These are phyloP conservation scores for Blepharisma japonicum DNA, from an alignment of 73 alveolate species.

Conservation along the genomic window DNA sequence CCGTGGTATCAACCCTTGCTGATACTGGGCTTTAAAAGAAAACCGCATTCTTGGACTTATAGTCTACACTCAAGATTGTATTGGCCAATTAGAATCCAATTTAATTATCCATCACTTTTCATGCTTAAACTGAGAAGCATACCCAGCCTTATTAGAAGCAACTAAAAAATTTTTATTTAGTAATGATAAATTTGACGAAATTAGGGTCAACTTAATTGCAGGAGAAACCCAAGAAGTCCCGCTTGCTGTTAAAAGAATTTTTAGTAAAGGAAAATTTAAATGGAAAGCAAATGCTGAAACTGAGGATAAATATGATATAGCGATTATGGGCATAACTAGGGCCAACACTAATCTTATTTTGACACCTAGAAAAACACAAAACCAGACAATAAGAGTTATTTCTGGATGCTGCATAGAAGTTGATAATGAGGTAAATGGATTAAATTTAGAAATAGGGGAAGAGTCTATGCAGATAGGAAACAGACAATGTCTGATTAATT, in stretches of 20 bases:
- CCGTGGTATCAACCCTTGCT: not conserved
- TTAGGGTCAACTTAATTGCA: conserved; percentile 8
- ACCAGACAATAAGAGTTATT: not conserved
- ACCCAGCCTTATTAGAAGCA: not conserved
- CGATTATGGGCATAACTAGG: no score
- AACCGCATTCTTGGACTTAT: not conserved
- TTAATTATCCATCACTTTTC: conserved; percentile 13
- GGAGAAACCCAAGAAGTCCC: not conserved
- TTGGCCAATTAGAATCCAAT: not conserved
- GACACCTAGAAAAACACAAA: not conserved
- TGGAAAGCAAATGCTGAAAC: conserved; percentile 9
- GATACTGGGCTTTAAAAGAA: conserved; percentile 26
- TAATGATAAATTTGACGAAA: not conserved
- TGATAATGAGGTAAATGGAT: not conserved
- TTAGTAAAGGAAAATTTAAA: not conserved
- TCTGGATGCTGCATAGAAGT: not conserved
- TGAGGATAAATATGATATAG: not conserved
- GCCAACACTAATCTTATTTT: not conserved
- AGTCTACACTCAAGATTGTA: not conserved
- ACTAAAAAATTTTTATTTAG: not conserved
- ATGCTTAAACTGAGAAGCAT: not conserved
- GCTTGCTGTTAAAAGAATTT: conserved; percentile 10
- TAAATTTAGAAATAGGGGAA: not conserved
- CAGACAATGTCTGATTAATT: not conserved
- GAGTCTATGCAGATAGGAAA: not conserved